Percentiles rank a stretch among this genome's conserved stretches.
Evolutionary conservation across 208 protist species (phyloP).

Genomic region (Acanthamoeba healyi): DNA sequence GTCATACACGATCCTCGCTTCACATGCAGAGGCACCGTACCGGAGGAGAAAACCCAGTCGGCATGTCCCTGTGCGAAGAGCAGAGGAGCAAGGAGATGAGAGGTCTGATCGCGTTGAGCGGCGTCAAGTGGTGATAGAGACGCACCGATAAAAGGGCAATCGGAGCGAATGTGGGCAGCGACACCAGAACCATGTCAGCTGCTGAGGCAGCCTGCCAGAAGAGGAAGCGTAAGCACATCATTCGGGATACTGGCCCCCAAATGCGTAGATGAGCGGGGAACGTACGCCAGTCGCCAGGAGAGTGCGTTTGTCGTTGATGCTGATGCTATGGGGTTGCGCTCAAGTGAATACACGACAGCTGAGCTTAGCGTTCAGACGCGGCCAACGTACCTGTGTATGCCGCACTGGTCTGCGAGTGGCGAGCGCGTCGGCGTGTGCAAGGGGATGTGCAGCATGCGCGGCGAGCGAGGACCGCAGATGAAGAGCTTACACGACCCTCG

Average conservation of each 20-base stretch:
- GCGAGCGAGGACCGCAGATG: not conserved
- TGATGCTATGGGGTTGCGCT: no score
- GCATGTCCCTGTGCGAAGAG: not conserved
- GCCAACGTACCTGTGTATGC: slow-evolving; percentile 15
- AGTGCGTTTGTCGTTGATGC: not conserved
- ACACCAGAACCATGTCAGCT: slow-evolving; percentile 3
- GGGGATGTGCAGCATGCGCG: not conserved
- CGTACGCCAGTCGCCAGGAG: slow-evolving; percentile 29
- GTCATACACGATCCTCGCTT: not conserved
- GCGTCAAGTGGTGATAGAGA: no score
- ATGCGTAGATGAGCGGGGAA: not conserved
- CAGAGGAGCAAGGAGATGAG: not conserved
- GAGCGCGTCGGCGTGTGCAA: not conserved
- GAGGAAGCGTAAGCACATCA: not conserved
- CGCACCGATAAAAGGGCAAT: not conserved
- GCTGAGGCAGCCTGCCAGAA: slow-evolving; percentile 9
- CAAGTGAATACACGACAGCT: no score
- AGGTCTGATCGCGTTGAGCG: not conserved
- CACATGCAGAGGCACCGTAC: not conserved
- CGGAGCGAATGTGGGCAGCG: slow-evolving; percentile 13
- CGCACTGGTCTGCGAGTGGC: slow-evolving; percentile 36
- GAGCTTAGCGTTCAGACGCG: no score
- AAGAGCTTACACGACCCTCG: no score
- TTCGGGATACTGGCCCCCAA: no score
- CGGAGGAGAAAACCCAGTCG: slow-evolving; percentile 37